These are phyloP conservation scores for Fusarium hostae DNA, from an alignment of 2,329 filamentous ascomycete species.

Conservation along the genomic window DNA sequence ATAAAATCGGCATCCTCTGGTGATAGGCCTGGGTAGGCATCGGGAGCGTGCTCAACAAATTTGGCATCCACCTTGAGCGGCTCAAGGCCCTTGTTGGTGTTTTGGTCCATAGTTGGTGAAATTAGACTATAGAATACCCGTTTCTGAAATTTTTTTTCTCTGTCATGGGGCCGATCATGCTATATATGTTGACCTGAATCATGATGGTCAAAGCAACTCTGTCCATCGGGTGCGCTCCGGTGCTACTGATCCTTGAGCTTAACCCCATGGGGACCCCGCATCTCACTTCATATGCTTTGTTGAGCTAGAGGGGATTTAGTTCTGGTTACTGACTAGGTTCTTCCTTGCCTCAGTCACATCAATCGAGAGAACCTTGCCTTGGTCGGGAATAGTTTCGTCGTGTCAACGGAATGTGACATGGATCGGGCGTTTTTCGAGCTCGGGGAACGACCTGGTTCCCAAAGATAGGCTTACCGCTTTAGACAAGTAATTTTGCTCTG, in stretches of 20 bases:
- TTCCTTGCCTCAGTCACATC: neutral
- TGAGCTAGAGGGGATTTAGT: neutral
- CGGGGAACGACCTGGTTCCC: neutral
- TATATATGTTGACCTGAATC: neutral
- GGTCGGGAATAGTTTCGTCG: neutral
- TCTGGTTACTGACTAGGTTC: neutral
- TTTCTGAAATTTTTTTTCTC: neutral
- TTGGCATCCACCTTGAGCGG: constrained; percentile 3
- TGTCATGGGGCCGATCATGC: rapidly evolving
- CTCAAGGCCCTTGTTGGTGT: neutral
- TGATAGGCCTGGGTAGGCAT: constrained; percentile 40
- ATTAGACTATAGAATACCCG: rapidly evolving
- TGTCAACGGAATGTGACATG: neutral
- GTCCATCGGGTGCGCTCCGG: neutral
- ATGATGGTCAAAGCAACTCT: too few relatives aligned
- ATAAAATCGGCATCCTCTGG: constrained; percentile 31
- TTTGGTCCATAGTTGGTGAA: neutral
- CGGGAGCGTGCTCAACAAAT: constrained; percentile 1
- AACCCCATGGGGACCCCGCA: constrained; percentile 6
- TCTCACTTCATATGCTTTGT: neutral
- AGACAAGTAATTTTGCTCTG: too few relatives aligned
- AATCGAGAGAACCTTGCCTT: neutral
- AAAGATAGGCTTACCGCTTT: too few relatives aligned
- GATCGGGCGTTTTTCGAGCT: neutral
- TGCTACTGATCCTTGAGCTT: neutral